phyloP scores from a whole-genome alignment of 148 eudicot species.

The Polygonum maritimum region DNA sequence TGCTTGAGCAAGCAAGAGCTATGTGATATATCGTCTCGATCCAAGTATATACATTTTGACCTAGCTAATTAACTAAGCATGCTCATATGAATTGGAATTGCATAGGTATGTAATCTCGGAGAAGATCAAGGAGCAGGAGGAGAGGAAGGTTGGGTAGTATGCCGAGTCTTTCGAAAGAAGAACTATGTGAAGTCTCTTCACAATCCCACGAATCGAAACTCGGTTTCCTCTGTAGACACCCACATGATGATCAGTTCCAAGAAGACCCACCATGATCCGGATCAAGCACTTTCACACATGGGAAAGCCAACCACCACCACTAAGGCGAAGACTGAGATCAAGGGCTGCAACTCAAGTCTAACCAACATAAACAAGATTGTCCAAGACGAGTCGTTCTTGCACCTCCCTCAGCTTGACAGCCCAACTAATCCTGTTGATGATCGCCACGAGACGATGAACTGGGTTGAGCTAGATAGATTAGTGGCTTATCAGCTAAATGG shows the following conservation, averaged over 20 bases:
- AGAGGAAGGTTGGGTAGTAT: conserved; percentile 50
- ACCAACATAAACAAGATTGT: background rate
- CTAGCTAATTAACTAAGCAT: background rate
- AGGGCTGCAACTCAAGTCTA: background rate
- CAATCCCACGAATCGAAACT: background rate
- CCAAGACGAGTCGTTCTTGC: conserved; percentile 11
- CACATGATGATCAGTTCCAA: background rate
- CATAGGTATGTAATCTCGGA: background rate
- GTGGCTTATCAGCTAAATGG: conserved; percentile 58
- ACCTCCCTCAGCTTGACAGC: conserved; percentile 30
- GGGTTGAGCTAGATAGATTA: conserved; percentile 39
- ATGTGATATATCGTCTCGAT: too few species aligned
- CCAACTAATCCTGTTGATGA: background rate
- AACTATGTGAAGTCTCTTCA: background rate
- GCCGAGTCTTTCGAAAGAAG: conserved; percentile 42
- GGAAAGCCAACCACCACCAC: background rate
- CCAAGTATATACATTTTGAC: background rate
- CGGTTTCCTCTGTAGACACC: background rate
- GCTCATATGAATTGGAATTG: too few species aligned
- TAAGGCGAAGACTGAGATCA: conserved; percentile 24
- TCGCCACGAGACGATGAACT: conserved; percentile 7
- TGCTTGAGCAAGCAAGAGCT: too few species aligned
- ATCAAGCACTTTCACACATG: conserved; percentile 25
- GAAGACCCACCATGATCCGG: conserved; percentile 12
- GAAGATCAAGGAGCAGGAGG: background rate